Conservation (phyloP, 768 basidiomycete species). For the Mycena filopes region DNA sequence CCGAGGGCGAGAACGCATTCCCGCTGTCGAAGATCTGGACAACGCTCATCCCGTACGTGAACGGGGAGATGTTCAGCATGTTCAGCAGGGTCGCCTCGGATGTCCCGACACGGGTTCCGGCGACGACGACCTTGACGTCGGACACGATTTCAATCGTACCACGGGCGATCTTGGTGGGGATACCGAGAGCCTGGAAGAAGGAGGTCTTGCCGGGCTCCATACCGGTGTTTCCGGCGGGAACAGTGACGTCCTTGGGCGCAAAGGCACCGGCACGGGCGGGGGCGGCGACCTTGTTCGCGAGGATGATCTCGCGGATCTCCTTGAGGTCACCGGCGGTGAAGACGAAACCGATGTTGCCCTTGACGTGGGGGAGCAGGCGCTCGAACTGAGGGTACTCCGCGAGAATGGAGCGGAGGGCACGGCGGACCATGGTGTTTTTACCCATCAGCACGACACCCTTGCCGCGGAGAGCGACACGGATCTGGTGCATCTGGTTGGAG, state of each 20-base stretch:
- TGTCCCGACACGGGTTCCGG: conserved; percentile 92
- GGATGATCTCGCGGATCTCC: conserved; percentile 92
- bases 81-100: conserved; percentile 99
- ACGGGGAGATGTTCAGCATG: conserved; percentile 99
- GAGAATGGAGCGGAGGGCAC: conserved; percentile 93
- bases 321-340: conserved; percentile 94
- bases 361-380: conserved; percentile 94
- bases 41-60: conserved; percentile 99
- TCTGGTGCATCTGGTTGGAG: conserved; percentile 99
- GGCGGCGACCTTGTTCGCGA: conserved; percentile 97
- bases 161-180: conserved; percentile 99
- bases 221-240: conserved; percentile 97
- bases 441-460: conserved; percentile 99
- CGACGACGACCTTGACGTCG: conserved; percentile 94
- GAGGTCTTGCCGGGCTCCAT: conserved; percentile 99
- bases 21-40: conserved; percentile 96
- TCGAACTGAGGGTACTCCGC: conserved; percentile 93
- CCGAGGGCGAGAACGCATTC: conserved; percentile 88
- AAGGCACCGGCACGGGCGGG: conserved; percentile 98
- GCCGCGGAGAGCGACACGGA: conserved; percentile 94
- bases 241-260: conserved; percentile 90
- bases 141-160: conserved; percentile 99
- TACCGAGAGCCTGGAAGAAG: conserved; percentile 99
- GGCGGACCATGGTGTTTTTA: conserved; percentile 99
- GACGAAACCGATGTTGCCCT: conserved; percentile 99